These are phyloP conservation scores for Boletellus emodensis DNA, from an alignment of 768 basidiomycete genomes.

Conservation along the genomic window DNA sequence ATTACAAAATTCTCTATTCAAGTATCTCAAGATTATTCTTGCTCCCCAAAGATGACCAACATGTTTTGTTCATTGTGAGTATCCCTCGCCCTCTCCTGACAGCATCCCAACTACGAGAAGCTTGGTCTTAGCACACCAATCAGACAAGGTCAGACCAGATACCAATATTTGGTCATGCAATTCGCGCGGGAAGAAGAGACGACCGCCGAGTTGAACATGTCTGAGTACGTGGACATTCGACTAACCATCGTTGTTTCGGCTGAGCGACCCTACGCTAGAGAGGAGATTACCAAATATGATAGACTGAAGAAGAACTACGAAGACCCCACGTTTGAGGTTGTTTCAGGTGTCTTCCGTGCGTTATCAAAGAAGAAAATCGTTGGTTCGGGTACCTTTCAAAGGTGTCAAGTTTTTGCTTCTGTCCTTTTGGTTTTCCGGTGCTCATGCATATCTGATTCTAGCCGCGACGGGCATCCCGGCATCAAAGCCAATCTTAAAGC, in stretches of 20 bases:
- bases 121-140: slow-evolving; percentile 91
- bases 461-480: slow-evolving; percentile 87
- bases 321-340: slow-evolving; percentile 91
- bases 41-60: slow-evolving; percentile 93
- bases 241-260: background rate
- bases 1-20: slow-evolving; percentile 93
- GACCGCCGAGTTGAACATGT: slow-evolving; percentile 90
- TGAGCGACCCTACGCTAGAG: slow-evolving; percentile 39
- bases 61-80: slow-evolving; percentile 90
- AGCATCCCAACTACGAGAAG: slow-evolving; percentile 37
- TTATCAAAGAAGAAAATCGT: slow-evolving; percentile 89
- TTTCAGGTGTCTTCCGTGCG: slow-evolving; percentile 89
- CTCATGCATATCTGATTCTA: slow-evolving; percentile 27
- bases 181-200: slow-evolving; percentile 97
- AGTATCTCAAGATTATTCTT: slow-evolving; percentile 88
- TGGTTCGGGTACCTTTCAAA: slow-evolving; percentile 81
- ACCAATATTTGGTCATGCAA: slow-evolving; percentile 98
- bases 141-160: slow-evolving; percentile 95
- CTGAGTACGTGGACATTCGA: slow-evolving; percentile 57
- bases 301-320: slow-evolving; percentile 92
- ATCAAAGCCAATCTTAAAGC: slow-evolving; percentile 98
- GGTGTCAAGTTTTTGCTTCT: slow-evolving; percentile 38
- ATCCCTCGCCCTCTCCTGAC: background rate
- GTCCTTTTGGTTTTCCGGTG: background rate
- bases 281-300: slow-evolving; percentile 74